phyloP scores from a whole-genome alignment of 2,329 filamentous ascomycete genomes.

The Penicillium sp. region DNA sequence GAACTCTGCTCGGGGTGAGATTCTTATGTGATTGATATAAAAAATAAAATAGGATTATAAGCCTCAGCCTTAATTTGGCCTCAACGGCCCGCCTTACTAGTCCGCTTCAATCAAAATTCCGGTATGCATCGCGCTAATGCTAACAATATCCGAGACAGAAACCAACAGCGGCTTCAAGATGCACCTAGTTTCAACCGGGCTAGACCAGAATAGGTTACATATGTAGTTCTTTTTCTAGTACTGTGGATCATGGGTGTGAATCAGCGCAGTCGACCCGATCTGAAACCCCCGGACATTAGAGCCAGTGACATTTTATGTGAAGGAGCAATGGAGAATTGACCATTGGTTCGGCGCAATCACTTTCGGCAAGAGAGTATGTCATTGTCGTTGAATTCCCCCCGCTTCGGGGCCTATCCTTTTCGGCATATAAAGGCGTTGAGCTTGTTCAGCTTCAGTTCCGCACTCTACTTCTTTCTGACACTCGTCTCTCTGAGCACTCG shows the following conservation, averaged over 20 bases:
- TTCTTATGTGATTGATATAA: too few species aligned
- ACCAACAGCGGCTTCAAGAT: not conserved
- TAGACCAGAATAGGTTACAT: not conserved
- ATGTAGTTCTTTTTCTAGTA: too few species aligned
- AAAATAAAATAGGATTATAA: not conserved
- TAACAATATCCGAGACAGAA: not conserved
- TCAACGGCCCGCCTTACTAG: not conserved
- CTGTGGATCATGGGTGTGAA: not conserved
- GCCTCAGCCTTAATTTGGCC: not conserved
- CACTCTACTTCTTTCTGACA: not conserved
- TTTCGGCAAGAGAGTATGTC: not conserved
- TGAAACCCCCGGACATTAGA: not conserved
- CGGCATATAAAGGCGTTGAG: not conserved
- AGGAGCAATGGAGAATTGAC: not conserved
- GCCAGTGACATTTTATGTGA: too few species aligned
- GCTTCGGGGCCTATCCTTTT: not conserved
- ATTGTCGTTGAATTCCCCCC: not conserved
- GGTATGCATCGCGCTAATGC: not conserved
- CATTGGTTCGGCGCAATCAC: not conserved
- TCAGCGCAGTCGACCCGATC: not conserved
- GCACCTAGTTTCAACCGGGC: not conserved
- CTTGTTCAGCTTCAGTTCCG: not conserved
- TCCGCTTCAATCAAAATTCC: not conserved
- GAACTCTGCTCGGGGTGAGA: too few species aligned
- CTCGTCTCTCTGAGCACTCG: too few species aligned